Evolutionary conservation across 2,329 filamentous ascomycete species (phyloP).

Genomic region (Aspergillus ruber): DNA sequence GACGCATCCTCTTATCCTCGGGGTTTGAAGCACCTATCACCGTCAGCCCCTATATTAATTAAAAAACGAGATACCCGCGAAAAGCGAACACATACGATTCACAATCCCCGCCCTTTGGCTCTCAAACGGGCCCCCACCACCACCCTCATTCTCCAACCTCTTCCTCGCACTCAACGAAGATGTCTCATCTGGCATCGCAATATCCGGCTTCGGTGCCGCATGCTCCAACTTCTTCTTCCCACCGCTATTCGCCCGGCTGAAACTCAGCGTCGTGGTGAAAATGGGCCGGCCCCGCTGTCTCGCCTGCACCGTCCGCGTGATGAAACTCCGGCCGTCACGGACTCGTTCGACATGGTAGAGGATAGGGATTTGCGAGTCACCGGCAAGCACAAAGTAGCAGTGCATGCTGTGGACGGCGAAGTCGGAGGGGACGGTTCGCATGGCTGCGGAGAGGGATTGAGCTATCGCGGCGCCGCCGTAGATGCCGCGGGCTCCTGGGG

Average conservation of each 20-base stretch:
- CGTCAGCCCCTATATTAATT: not conserved
- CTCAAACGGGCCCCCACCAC: conserved; percentile 49
- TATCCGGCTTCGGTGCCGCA: conserved; percentile 54
- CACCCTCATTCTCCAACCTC: conserved; percentile 15
- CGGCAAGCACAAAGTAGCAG: conserved; percentile 96
- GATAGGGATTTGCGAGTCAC: conserved; percentile 75
- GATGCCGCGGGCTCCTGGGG: conserved; percentile 83
- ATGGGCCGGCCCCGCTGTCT: conserved; percentile 81
- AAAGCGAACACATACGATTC: conserved; percentile 40
- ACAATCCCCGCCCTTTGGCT: conserved; percentile 51
- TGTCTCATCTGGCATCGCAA: conserved; percentile 37
- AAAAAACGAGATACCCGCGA: not conserved
- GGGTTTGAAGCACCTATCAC: conserved; percentile 43
- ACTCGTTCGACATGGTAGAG: conserved; percentile 94
- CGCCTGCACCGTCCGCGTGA: conserved; percentile 92
- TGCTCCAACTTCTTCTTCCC: conserved; percentile 58
- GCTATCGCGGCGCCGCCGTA: conserved; percentile 92
- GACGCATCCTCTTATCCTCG: conserved; percentile 61
- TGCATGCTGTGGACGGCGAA: conserved; percentile 94
- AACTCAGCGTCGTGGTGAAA: conserved; percentile 92
- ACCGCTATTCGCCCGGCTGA: conserved; percentile 57
- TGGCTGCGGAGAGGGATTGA: conserved; percentile 80
- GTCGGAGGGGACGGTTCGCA: conserved; percentile 71
- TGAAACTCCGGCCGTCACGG: conserved; percentile 80
- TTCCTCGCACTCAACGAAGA: conserved; percentile 22